Evolutionary conservation across 2,329 filamentous ascomycete genomes (phyloP).

Genomic region (Zarea fungicola): DNA sequence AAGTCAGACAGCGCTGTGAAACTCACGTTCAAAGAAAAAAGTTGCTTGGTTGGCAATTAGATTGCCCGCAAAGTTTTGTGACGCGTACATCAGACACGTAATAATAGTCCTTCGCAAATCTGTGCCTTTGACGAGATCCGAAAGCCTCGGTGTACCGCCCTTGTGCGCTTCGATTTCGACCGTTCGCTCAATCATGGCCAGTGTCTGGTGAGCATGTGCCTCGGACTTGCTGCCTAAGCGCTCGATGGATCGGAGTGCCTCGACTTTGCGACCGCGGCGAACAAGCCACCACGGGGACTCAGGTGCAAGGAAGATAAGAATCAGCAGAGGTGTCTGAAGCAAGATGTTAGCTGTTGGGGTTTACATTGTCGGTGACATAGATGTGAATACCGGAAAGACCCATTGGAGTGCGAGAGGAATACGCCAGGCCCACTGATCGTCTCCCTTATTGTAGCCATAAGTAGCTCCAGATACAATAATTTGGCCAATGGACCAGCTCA

Average conservation of each 20-base stretch:
- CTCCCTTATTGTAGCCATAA: conserved; percentile 42
- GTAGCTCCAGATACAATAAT: conserved; percentile 55
- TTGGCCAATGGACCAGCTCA: conserved; percentile 58
- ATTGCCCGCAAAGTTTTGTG: conserved; percentile 57
- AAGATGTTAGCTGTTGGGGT: not conserved
- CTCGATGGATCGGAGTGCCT: conserved; percentile 38
- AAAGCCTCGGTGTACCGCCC: conserved; percentile 37
- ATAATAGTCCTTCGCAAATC: conserved; percentile 51
- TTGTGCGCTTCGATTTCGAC: conserved; percentile 45
- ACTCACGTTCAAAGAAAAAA: conserved; percentile 48
- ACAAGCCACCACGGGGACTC: conserved; percentile 52
- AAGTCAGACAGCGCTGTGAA: conserved; percentile 1
- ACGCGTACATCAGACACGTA: conserved; percentile 51
- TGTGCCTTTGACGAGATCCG: conserved; percentile 50
- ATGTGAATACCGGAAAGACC: conserved; percentile 42
- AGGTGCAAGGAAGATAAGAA: conserved; percentile 45
- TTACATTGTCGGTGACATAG: not conserved
- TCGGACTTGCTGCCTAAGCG: conserved; percentile 40
- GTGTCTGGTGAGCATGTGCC: conserved; percentile 35
- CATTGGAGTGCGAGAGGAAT: conserved; percentile 53
- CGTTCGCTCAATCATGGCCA: conserved; percentile 53
- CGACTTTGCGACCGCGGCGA: conserved; percentile 39
- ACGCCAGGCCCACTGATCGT: conserved; percentile 30
- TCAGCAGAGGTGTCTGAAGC: conserved; percentile 41
- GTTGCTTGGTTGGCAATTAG: conserved; percentile 57